Percentiles rank a stretch among this genome's conserved stretches.
phyloP scores from a whole-genome alignment of 345 rosid species.

The Euphorbia lathyris region DNA sequence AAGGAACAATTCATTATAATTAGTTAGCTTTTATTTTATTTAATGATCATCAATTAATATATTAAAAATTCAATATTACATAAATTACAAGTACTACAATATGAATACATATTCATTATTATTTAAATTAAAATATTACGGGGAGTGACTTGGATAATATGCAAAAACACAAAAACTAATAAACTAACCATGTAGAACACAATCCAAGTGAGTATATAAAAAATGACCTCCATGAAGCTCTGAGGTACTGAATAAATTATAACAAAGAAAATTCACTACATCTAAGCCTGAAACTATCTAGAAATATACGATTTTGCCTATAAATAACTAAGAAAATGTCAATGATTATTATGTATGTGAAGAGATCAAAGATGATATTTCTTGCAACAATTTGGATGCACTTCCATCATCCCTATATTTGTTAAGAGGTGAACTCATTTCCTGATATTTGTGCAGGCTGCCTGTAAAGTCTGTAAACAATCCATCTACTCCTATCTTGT shows the following conservation, averaged over 20 bases:
- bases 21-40: too few relatives aligned
- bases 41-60: too few relatives aligned
- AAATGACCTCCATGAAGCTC: not conserved
- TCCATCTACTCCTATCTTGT: slow-evolving; percentile 74
- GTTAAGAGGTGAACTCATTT: slow-evolving; percentile 47
- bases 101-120: too few relatives aligned
- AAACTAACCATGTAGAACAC: not conserved
- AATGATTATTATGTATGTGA: slow-evolving; percentile 36
- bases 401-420: slow-evolving; percentile 13
- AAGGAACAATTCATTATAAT: too few relatives aligned
- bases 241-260: not conserved
- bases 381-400: slow-evolving; percentile 38
- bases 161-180: too few relatives aligned
- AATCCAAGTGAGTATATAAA: not conserved
- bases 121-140: too few relatives aligned
- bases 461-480: slow-evolving; percentile 93
- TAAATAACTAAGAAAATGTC: slow-evolving; percentile 23
- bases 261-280: not conserved
- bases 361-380: slow-evolving; percentile 44
- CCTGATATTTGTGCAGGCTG: slow-evolving; percentile 66
- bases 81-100: too few relatives aligned
- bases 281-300: slow-evolving; percentile 1
- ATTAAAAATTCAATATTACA: too few relatives aligned
- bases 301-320: not conserved
- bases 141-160: too few relatives aligned